Evolutionary conservation across 2,329 filamentous ascomycete genomes (phyloP), one percentile per base, ranked within the genome.

Genomic region (Tolypocladium endophyticum): DNA sequence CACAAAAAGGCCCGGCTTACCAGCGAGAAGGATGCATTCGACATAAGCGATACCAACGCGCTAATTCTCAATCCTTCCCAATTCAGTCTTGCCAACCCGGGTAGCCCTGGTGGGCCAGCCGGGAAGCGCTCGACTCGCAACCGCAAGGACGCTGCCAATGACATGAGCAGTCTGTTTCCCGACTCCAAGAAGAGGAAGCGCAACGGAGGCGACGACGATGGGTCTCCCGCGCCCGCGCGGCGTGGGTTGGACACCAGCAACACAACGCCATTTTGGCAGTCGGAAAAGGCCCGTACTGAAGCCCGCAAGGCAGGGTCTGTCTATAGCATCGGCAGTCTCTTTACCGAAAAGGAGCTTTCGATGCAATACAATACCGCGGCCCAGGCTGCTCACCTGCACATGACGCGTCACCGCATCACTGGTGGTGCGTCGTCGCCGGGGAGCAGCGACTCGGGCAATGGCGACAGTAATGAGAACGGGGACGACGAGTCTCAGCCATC

Each of bases 251-350:
- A 87, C 55, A 75, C 79, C 53, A 79, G 79, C 59, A 81, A 76
- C 65, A 84, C 80, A 36, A 87, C 85, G 1, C 78, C 84, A 8
- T 73, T 87, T 30, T 87, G 84, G 84, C 81, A 84, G 67, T 82
- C 78, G 57, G 85, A 87, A 64, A 81, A 83, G 67, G 74, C 84
- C 58, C 76, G 79, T 64, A 73, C 75, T 60, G 74, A 77, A 59
- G 74, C 81, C 60, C 81, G 82, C 68, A 80, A 84, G 66, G 79
- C 82, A 25, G 84, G 82, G 11, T 80, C 83, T 0, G 73, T 85
- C 1, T 87, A 86, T 69, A 87, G 82, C 68, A 82, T 88, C 61
- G 85, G 88, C 66, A 87, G 87, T 74, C 79, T 88, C 43, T 88
- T 88, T 57, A 88, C 85, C 0, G 86, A 88, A 65, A 87, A 86